These are phyloP conservation scores for Backusella tarrabulga DNA, from an alignment of 192 early-diverging fungal genomes.

Conservation along the genomic window DNA sequence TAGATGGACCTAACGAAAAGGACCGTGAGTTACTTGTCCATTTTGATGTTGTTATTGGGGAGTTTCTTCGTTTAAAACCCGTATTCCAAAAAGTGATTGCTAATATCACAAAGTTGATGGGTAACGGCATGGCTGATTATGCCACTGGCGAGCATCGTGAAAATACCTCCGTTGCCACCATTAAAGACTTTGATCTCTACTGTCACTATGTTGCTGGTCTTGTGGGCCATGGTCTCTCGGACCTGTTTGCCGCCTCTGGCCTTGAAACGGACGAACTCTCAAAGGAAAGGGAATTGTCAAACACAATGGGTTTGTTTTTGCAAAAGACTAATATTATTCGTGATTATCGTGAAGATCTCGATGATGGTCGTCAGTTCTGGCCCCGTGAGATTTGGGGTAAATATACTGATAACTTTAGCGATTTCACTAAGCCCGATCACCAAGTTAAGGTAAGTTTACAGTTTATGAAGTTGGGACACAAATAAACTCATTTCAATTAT, in stretches of 20 bases:
- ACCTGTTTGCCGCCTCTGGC: constrained; percentile 84
- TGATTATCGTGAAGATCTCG: constrained; percentile 90
- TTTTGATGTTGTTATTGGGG: constrained; percentile 86
- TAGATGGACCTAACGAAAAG: constrained; percentile 86
- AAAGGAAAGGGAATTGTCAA: constrained; percentile 60
- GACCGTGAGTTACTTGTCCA: constrained; percentile 87
- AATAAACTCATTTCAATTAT: not conserved
- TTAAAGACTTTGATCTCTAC: constrained; percentile 94
- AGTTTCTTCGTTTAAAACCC: constrained; percentile 77
- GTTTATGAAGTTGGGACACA: not conserved
- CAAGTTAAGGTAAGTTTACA: constrained; percentile 40
- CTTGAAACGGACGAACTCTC: constrained; percentile 65
- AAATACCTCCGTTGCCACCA: constrained; percentile 57
- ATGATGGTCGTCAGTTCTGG: constrained; percentile 94
- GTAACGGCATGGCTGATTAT: constrained; percentile 93
- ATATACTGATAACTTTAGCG: constrained; percentile 72
- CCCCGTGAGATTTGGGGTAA: constrained; percentile 91
- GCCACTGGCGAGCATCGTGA: constrained; percentile 51
- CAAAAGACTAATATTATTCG: constrained; percentile 99
- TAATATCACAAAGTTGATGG: constrained; percentile 92
- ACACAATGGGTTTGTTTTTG: constrained; percentile 96
- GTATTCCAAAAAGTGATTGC: constrained; percentile 86
- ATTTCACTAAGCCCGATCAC: constrained; percentile 70
- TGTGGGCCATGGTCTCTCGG: constrained; percentile 89
- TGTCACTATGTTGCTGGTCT: constrained; percentile 98